Evolutionary conservation across 148 eudicot genomes (phyloP).

Genomic region (Chenopodium formosanum): DNA sequence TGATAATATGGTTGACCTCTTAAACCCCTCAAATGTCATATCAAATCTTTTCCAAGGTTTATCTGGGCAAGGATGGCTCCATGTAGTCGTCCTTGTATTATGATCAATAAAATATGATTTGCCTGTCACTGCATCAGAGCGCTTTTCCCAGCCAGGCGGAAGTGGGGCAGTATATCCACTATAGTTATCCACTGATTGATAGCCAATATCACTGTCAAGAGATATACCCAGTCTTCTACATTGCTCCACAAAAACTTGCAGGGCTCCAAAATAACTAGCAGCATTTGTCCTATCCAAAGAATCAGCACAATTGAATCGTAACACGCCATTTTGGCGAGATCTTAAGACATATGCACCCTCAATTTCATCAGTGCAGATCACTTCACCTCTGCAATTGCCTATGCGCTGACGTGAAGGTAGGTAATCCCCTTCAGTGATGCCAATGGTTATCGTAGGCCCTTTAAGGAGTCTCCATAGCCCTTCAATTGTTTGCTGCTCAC

Average conservation of each 20-base stretch:
- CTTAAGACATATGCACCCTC: slow-evolving; percentile 89
- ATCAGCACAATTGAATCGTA: slow-evolving; percentile 97
- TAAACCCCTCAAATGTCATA: slow-evolving; percentile 94
- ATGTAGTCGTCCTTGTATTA: slow-evolving; percentile 93
- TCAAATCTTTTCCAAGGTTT: slow-evolving; percentile 99
- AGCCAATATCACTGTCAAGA: slow-evolving; percentile 86
- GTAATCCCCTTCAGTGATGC: slow-evolving; percentile 92
- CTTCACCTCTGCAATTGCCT: slow-evolving; percentile 82
- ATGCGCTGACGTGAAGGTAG: slow-evolving; percentile 79
- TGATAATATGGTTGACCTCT: slow-evolving; percentile 85
- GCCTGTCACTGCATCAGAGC: slow-evolving; percentile 95
- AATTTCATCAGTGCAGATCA: slow-evolving; percentile 59
- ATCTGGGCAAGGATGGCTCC: slow-evolving; percentile 99
- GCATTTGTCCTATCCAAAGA: slow-evolving; percentile 98
- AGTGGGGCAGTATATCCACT: slow-evolving; percentile 89
- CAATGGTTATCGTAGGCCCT: slow-evolving; percentile 81
- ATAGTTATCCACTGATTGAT: slow-evolving; percentile 55
- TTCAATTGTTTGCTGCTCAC: slow-evolving; percentile 92
- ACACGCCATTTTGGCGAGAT: slow-evolving; percentile 88
- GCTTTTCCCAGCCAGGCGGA: slow-evolving; percentile 99
- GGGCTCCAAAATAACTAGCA: slow-evolving; percentile 92
- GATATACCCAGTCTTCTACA: slow-evolving; percentile 94
- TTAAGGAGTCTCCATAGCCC: slow-evolving; percentile 92
- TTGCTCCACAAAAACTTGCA: slow-evolving; percentile 94
- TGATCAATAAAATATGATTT: slow-evolving; percentile 93